Evolutionary conservation across 257 asterid species (phyloP), one percentile per base, ranked within the genome.

Genomic region (Capsicum baccatum): DNA sequence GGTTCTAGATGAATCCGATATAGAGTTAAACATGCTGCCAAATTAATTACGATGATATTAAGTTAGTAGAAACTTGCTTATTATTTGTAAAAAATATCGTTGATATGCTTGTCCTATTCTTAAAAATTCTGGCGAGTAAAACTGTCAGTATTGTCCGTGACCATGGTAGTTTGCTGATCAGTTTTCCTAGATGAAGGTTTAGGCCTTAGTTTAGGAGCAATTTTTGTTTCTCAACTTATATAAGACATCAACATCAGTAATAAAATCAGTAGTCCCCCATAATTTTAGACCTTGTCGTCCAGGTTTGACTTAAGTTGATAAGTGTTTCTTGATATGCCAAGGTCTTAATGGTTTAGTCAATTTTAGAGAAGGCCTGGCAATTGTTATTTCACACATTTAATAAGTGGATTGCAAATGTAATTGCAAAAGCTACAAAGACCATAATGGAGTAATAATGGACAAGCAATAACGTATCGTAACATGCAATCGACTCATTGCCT

Each of bases 341-440:
- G 63, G 81, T 52, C 81, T 76, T 26, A 52, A 4, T 26, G 47
- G 21, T 33, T 26, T 76, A 76, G 26, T 21, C 0, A 14, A 56
- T 39, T 54, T 59, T 35, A 50, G 79, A 6, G 63, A 82, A 52
- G 35, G 42, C 79, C 26, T 26, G 26, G 26, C 26, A 26, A 26
- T 26, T 26, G 26, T 26, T 26, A 26, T 26, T 26, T 26, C 39
- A 11, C 83, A 83, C 87, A 96, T 98, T 96, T 71, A 96, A 94
- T 91, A 96, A 96, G 89, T 94, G 99, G 98, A 96, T 96, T n/a
- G 99, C 99, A 3, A 88, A 94, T 88, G 85, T 92, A 89, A 96
- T 96, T 71, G 97, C 98, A 81, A 89, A 86, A 83, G 99, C 98
- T 64, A 96, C 99, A 37, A 88, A 88, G 85, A 91, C 62, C 70